Evolutionary conservation across 2,329 filamentous ascomycete species (phyloP), one percentile per base, ranked within the genome.

Genomic region (Fulvia fulva): DNA sequence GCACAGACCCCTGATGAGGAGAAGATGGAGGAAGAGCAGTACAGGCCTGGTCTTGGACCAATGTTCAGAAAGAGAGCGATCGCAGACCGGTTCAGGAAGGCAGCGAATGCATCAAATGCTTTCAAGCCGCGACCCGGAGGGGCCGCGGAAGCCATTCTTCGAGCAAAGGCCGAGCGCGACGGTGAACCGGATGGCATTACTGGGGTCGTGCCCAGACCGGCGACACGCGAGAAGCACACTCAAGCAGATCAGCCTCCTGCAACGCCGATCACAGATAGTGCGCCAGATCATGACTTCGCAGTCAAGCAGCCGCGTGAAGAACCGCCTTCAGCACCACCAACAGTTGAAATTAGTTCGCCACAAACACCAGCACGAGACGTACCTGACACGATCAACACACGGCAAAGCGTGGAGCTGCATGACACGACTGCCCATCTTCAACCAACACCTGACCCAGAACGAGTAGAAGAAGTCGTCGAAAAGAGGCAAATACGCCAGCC

Each of bases 121-220:
- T 97, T 97, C 77, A 95, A 93, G 69, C 93, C 93, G 21, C 85
- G 93, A 58, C 87, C 87, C 32, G 93, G 93, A 57, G 93, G 92
- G 63, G 92, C 91, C 22, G 91, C 86, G 53, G 91, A 95, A 61
- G 87, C 89, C 53, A 77, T 96, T 54, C 80, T 73, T 56, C 65
- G 65, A 49, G 67, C 68, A 1, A 70, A 88, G 56, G 83, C 87
- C 53, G 79, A 81, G 61, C 77, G 81, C 34, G 81, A 85, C n/a
- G 76, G 60, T 25, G 91, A 88, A 5, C 89, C 91, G 6, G 92
- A 97, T 76, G 93, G 92, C 2, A 96, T 97, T 63, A 96, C 88
- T 12, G 84, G 87, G 41, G 92, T 97, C 37, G 88, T 97, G 22
- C 90, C 90, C 23, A 89, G 91, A 3, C 91, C 92, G 77, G 45